Evolutionary conservation across 2,329 filamentous ascomycete species (phyloP), one percentile per base, ranked within the genome.

Genomic region (Stagonosporopsis cucurbitacearum): DNA sequence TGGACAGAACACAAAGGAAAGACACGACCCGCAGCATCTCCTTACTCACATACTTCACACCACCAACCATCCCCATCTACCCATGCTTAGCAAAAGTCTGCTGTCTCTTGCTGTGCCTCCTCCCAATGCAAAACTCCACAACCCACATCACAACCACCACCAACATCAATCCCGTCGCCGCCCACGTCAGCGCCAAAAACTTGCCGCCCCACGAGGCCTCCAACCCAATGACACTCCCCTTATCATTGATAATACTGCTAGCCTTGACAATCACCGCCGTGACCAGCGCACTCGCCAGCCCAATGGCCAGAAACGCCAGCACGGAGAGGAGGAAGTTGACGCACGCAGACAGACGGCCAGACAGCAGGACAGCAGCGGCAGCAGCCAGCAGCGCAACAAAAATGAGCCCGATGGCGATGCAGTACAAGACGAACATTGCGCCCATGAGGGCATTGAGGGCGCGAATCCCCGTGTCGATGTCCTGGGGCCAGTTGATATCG

Each of bases 261-360:
- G 80, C 83, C 70, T 86, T 84, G 50, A 81, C 78, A 11, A 81
- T 80, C 4, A 87, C 73, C 17, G 89, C 88, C 0, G 84, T 89
- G 23, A 87, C 84, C 22, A 93, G 88, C 64, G 91, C 91, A 19
- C 89, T 93, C 43, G 89, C 87, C 48, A 88, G 86, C 3, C 89
- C 89, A 65, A 89, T 82, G 12, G 86, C 76, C 6, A 85, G 36
- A 58, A 86, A 84, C 0, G 81, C 80, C n/a, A 85, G 65, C 37
- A 78, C 66, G 17, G 81, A 73, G 8, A 86, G 64, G 6, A 79
- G 62, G 43, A 83, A 75, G 64, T 86, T 85, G 41, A 81, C 62
- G 19, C 81, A 73, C 2, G 81, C 79, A n/a, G 79, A 74, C 19
- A 83, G 63, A 1, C 78, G 69, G 1, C 79, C 80, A 1, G 74